A percentile compares a stretch with the other conserved stretches of the same genome.
Evolutionary conservation across 345 rosid genomes (phyloP).

Genomic region (Citrus australasica): DNA sequence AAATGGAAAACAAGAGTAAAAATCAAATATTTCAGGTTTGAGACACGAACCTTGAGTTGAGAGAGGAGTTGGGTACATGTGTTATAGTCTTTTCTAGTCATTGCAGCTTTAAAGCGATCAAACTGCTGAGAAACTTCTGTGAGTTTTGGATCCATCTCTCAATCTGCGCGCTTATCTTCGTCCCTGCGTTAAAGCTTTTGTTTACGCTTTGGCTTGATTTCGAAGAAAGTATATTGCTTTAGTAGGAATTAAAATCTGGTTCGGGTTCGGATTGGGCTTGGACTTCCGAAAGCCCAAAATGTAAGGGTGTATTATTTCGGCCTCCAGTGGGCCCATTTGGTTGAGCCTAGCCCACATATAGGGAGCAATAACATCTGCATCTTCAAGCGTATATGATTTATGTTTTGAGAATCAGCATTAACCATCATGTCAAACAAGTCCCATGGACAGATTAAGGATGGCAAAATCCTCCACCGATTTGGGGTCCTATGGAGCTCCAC

Average conservation of each 20-base stretch:
- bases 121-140: slow-evolving; percentile 81
- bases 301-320: background rate
- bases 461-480: too few relatives aligned
- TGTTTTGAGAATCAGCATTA: too few relatives aligned
- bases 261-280: background rate
- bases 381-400: too few relatives aligned
- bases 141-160: slow-evolving; percentile 80
- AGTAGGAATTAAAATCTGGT: background rate
- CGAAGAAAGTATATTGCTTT: slow-evolving; percentile 27
- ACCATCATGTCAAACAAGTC: too few relatives aligned
- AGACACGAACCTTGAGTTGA: slow-evolving; percentile 70
- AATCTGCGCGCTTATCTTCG: background rate
- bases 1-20: background rate
- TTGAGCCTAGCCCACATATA: too few relatives aligned
- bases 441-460: too few relatives aligned
- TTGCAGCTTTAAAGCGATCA: slow-evolving; percentile 83
- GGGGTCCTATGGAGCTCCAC: too few relatives aligned
- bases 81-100: slow-evolving; percentile 62
- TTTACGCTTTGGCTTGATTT: slow-evolving; percentile 29
- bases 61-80: slow-evolving; percentile 53
- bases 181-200: background rate
- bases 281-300: background rate
- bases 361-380: too few relatives aligned
- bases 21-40: slow-evolving; percentile 30
- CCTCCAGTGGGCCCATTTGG: too few relatives aligned